A percentile compares a stretch with the other conserved stretches of the same genome.
Conservation (phyloP, 306 rosid genomes). For the apple (Malus domestica) region DNA sequence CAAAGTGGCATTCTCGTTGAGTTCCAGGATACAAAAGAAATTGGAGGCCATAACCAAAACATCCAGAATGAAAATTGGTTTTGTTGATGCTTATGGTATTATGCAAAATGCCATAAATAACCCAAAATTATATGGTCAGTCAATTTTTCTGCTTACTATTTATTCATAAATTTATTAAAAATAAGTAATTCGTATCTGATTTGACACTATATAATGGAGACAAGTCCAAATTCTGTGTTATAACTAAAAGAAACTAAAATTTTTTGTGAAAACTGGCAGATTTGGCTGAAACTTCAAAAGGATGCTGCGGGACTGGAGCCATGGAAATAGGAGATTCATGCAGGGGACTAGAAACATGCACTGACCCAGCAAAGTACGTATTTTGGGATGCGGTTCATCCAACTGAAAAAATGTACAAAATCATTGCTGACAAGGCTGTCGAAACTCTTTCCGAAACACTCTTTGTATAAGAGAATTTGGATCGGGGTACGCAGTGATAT, state of each 20-base stretch:
- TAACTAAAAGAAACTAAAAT: too few relatives aligned
- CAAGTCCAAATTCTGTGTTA: too few relatives aligned
- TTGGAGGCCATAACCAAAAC: constrained; percentile 23
- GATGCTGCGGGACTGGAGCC: constrained; percentile 68
- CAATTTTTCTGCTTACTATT: not conserved
- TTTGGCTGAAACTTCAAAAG: constrained; percentile 43
- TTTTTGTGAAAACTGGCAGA: constrained; percentile 22
- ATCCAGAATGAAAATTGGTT: constrained; percentile 28
- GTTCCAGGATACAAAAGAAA: constrained; percentile 33
- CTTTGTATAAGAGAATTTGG: not conserved
- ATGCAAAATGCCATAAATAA: constrained; percentile 29
- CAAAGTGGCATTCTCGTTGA: constrained; percentile 36
- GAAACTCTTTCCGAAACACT: constrained; percentile 11
- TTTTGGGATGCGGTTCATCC: constrained; percentile 94
- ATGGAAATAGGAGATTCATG: constrained; percentile 57
- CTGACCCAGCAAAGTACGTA: constrained; percentile 41
- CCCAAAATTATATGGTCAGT: constrained; percentile 47
- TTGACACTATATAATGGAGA: too few relatives aligned
- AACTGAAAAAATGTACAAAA: constrained; percentile 52
- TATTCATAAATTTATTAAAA: not conserved
- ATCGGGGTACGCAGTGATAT: not conserved
- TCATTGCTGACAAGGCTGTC: constrained; percentile 45
- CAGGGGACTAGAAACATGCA: constrained; percentile 47
- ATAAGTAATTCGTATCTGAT: not conserved
- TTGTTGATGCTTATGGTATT: constrained; percentile 41